Evolutionary conservation across 2,329 filamentous ascomycete species (phyloP).

Genomic region (Neoascochyta sp.): DNA sequence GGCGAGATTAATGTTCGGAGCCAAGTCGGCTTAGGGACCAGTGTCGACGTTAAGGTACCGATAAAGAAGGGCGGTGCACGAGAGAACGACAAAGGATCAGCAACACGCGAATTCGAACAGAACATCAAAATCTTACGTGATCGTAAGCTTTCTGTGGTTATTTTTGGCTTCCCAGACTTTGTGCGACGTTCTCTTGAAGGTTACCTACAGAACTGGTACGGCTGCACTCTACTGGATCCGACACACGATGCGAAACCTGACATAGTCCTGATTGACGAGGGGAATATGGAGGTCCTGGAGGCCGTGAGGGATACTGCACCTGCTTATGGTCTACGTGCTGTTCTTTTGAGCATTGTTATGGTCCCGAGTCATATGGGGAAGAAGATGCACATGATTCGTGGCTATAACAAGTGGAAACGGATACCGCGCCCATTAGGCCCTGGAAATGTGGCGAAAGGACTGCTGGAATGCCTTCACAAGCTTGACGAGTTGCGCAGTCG

Average conservation of each 20-base stretch:
- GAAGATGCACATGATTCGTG: slow-evolving; percentile 4
- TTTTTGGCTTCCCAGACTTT: slow-evolving; percentile 7
- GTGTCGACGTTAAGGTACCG: slow-evolving; percentile 3
- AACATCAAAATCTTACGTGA: slow-evolving; percentile 1
- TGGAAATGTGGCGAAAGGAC: slow-evolving; percentile 3
- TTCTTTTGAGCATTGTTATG: slow-evolving; percentile 11
- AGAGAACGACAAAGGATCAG: background rate
- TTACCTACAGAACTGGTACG: slow-evolving; percentile 9
- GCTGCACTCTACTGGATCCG: slow-evolving; percentile 5
- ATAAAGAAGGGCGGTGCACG: slow-evolving; percentile 1
- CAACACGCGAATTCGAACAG: background rate
- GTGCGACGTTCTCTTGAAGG: slow-evolving; percentile 3
- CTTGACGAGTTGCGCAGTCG: slow-evolving; percentile 3
- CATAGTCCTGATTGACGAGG: slow-evolving; percentile 12
- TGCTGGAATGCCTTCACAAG: slow-evolving; percentile 4
- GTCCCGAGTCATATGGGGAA: slow-evolving; percentile 4
- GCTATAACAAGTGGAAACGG: slow-evolving; percentile 8
- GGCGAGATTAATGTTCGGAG: slow-evolving; percentile 16
- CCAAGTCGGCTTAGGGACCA: slow-evolving; percentile 1
- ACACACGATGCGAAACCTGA: slow-evolving; percentile 6
- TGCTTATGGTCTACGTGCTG: slow-evolving; percentile 5
- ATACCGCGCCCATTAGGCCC: slow-evolving; percentile 8
- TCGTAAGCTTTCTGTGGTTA: slow-evolving; percentile 1
- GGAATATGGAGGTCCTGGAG: slow-evolving; percentile 4
- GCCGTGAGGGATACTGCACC: slow-evolving; percentile 4